A percentile compares a stretch with the other conserved stretches of the same genome.
Evolutionary conservation across 495 filamentous ascomycete genomes (phyloP).

Genomic region (Cetradonia linearis): DNA sequence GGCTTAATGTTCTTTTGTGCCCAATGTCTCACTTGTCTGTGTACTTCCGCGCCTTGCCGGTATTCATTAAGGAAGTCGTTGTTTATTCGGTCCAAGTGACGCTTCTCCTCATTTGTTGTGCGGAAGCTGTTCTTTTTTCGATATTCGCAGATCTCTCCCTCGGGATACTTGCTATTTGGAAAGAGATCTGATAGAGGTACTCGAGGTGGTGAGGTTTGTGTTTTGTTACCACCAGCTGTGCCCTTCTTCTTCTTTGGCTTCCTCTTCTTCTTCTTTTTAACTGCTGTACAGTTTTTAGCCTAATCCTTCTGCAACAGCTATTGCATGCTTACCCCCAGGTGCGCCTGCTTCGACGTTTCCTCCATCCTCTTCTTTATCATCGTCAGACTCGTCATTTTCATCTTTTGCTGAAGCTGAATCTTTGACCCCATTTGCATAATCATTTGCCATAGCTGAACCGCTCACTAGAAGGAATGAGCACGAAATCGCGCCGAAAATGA

Average conservation of each 20-base stretch:
- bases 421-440: neutral
- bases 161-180: constrained; percentile 40
- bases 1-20: constrained; percentile 47
- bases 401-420: constrained; percentile 17
- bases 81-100: constrained; percentile 45
- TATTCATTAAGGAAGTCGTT: constrained; percentile 49
- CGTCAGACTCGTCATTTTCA: constrained; percentile 59
- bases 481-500: neutral
- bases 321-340: constrained; percentile 33
- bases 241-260: constrained; percentile 45
- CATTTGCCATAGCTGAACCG: constrained; percentile 32
- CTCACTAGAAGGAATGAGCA: constrained; percentile 14
- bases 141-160: constrained; percentile 44
- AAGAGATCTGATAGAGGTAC: constrained; percentile 44
- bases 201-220: constrained; percentile 47
- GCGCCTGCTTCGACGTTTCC: constrained; percentile 34
- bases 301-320: neutral
- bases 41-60: constrained; percentile 50
- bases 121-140: constrained; percentile 43
- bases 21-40: constrained; percentile 51
- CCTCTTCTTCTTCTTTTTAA: constrained; percentile 46
- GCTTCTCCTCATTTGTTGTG: constrained; percentile 49
- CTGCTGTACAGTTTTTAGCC: constrained; percentile 22
- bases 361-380: constrained; percentile 45
- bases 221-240: constrained; percentile 22